Evolutionary conservation across 305 asterid genomes (phyloP).

Genomic region (Fraxinus sp.): DNA sequence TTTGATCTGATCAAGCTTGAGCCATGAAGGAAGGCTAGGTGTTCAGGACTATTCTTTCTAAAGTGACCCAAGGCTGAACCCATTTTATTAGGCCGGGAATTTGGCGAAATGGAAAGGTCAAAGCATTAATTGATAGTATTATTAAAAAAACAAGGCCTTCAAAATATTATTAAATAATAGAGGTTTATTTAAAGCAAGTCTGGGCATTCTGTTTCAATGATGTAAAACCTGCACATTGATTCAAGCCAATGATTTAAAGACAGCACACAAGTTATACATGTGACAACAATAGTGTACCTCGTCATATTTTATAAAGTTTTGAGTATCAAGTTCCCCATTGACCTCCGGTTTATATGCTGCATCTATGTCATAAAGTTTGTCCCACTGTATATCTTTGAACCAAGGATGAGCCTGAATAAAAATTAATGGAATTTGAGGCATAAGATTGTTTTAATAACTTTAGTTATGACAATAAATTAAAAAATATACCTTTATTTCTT

Average conservation of each 20-base stretch:
- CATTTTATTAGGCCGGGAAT: neutral
- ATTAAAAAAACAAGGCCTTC: neutral
- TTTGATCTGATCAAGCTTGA: neutral
- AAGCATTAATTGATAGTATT: neutral
- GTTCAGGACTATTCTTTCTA: neutral
- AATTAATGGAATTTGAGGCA: neutral
- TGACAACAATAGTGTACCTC: conserved; percentile 46
- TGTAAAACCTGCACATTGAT: neutral
- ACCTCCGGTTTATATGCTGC: conserved; percentile 82
- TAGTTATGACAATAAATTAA: neutral
- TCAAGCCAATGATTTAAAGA: neutral
- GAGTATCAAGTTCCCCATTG: conserved; percentile 77
- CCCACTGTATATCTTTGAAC: conserved; percentile 73
- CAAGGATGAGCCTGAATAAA: conserved; percentile 68
- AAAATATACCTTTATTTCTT: conserved; percentile 58
- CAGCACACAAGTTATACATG: neutral
- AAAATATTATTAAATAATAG: neutral
- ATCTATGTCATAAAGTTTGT: conserved; percentile 60
- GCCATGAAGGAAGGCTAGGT: neutral
- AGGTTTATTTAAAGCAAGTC: neutral
- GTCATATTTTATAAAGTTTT: conserved; percentile 64
- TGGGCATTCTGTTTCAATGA: neutral
- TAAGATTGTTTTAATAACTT: neutral
- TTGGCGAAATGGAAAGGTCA: neutral
- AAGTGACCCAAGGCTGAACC: neutral